phyloP scores from a whole-genome alignment of 2,329 filamentous ascomycete species.

The Ceratocystis eucalypticola region DNA sequence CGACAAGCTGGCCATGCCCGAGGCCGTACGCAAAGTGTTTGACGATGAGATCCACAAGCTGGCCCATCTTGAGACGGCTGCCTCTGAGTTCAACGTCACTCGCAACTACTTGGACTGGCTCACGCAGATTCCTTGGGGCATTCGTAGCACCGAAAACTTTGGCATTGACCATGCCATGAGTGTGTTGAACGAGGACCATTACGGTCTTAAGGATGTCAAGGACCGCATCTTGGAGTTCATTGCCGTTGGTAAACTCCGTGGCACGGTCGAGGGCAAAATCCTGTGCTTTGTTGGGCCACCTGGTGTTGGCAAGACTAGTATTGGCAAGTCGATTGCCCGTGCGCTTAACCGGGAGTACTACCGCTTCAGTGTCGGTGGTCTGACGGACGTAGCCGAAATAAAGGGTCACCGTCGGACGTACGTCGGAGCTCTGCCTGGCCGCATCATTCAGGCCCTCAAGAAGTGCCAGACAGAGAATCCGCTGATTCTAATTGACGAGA shows the following conservation, averaged over 20 bases:
- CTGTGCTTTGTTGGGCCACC: constrained; percentile 94
- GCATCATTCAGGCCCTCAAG: constrained; percentile 96
- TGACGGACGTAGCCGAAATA: constrained; percentile 96
- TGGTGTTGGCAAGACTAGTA: constrained; percentile 96
- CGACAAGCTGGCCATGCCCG: constrained; percentile 86
- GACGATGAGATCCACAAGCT: constrained; percentile 98
- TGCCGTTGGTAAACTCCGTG: constrained; percentile 88
- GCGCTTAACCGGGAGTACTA: constrained; percentile 95
- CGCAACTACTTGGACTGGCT: constrained; percentile 98
- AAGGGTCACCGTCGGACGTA: constrained; percentile 96
- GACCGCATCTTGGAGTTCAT: constrained; percentile 98
- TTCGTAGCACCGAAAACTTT: constrained; percentile 91
- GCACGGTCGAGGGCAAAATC: constrained; percentile 96
- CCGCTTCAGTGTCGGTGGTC: constrained; percentile 89
- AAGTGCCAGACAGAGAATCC: constrained; percentile 99
- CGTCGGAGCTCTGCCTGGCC: constrained; percentile 84
- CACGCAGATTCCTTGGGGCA: constrained; percentile 95
- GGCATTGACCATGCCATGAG: constrained; percentile 80
- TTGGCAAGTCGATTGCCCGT: constrained; percentile 92
- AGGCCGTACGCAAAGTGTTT: constrained; percentile 91
- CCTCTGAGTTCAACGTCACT: constrained; percentile 97
- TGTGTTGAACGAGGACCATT: constrained; percentile 91
- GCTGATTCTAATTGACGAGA: constrained; percentile 87
- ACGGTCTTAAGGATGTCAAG: constrained; percentile 95
- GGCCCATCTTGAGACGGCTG: constrained; percentile 83